phyloP scores from a whole-genome alignment of 2,329 filamentous ascomycete species.

The Hymenoscyphus fructigenus region DNA sequence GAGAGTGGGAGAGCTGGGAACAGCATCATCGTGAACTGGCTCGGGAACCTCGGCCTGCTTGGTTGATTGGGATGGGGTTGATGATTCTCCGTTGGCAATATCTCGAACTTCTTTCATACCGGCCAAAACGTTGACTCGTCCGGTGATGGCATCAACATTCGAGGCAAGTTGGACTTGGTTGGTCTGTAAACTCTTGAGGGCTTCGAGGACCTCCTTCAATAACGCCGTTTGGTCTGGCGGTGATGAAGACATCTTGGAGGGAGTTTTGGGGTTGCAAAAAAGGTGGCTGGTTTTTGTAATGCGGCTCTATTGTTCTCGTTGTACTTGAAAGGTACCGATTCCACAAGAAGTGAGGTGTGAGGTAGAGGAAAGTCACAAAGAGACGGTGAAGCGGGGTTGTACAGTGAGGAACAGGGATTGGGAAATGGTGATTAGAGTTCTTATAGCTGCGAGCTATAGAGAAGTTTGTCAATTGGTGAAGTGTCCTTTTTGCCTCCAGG shows the following conservation, averaged over 20 bases:
- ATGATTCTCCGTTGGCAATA: slow-evolving; percentile 38
- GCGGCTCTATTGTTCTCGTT: not conserved
- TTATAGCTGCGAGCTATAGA: not conserved
- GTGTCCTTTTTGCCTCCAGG: not conserved
- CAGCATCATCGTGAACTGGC: slow-evolving; percentile 27
- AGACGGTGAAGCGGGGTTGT: slow-evolving; percentile 5
- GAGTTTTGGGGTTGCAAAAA: not conserved
- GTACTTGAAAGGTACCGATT: not conserved
- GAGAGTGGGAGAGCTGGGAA: slow-evolving; percentile 36
- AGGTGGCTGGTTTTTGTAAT: not conserved
- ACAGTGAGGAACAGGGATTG: not conserved
- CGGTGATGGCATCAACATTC: slow-evolving; percentile 59
- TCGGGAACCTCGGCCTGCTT: slow-evolving; percentile 16
- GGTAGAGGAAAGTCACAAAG: slow-evolving; percentile 7
- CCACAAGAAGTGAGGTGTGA: slow-evolving; percentile 7
- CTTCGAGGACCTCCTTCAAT: slow-evolving; percentile 55
- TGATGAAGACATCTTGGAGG: slow-evolving; percentile 28
- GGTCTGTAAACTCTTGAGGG: slow-evolving; percentile 53
- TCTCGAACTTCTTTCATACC: slow-evolving; percentile 57
- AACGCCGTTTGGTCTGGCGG: slow-evolving; percentile 34
- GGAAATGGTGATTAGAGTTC: not conserved
- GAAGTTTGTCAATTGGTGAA: not conserved
- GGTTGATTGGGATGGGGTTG: slow-evolving; percentile 17
- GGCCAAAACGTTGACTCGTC: slow-evolving; percentile 59
- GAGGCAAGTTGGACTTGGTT: slow-evolving; percentile 56